phyloP scores from a whole-genome alignment of 192 early-diverging fungal genomes.

The Coemansia sp. region DNA sequence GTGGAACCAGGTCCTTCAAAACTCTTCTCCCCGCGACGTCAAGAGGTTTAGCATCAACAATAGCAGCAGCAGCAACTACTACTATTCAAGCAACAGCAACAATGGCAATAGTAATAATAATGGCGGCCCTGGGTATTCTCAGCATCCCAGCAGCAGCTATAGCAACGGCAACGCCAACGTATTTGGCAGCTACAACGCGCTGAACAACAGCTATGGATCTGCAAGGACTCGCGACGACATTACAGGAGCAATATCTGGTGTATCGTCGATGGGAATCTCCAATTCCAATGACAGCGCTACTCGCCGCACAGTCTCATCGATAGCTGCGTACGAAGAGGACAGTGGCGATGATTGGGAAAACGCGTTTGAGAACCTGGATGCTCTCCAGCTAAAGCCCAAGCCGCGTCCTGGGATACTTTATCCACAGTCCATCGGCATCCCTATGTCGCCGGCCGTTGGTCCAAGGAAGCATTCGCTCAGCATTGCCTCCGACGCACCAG shows the following conservation, averaged over 20 bases:
- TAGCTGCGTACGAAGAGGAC: constrained; percentile 52
- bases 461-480: constrained; percentile 45
- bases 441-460: constrained; percentile 31
- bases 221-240: constrained; percentile 40
- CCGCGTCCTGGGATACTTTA: constrained; percentile 24
- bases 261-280: constrained; percentile 52
- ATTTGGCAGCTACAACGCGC: constrained; percentile 17
- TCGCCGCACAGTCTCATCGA: constrained; percentile 49
- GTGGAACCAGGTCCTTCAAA: constrained; percentile 51
- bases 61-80: background rate
- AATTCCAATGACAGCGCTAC: constrained; percentile 42
- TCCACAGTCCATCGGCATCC: constrained; percentile 42
- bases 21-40: constrained; percentile 52
- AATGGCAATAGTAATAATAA: constrained; percentile 3
- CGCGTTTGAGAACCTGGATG: constrained; percentile 51
- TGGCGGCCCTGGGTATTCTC: background rate
- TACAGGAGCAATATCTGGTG: constrained; percentile 40
- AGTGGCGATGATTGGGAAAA: constrained; percentile 55
- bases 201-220: constrained; percentile 44
- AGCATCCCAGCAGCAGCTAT: constrained; percentile 8
- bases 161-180: background rate
- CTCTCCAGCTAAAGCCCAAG: constrained; percentile 35
- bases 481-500: constrained; percentile 22
- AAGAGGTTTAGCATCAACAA: constrained; percentile 40
- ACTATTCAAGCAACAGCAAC: constrained; percentile 8